Conservation (phyloP, 1,284 basidiomycete species). For the Chiua sp. region DNA sequence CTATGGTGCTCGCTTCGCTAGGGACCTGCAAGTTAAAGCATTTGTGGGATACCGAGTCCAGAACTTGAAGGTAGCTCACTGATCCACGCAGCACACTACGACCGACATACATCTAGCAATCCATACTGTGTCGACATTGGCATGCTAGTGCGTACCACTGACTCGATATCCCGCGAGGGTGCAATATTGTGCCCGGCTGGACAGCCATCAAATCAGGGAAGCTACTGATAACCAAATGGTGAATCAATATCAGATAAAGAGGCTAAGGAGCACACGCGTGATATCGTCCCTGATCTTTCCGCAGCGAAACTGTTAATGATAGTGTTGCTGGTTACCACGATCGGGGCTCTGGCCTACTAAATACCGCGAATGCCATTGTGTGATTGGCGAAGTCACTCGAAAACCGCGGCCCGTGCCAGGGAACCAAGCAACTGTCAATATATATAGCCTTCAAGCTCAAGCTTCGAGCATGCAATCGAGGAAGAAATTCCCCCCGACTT, state of each 20-base stretch:
- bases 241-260: background rate
- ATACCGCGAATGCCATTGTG: too few relatives aligned
- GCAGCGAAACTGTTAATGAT: too few relatives aligned
- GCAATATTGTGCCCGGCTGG: slow-evolving; percentile 23
- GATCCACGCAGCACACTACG: slow-evolving; percentile 40
- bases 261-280: slow-evolving; percentile 36
- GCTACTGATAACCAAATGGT: slow-evolving; percentile 10
- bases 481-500: too few relatives aligned
- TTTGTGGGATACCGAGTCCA: background rate
- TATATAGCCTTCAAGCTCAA: too few relatives aligned
- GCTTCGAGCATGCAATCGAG: too few relatives aligned
- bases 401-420: too few relatives aligned
- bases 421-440: too few relatives aligned
- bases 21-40: background rate
- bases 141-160: slow-evolving; percentile 52
- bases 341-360: too few relatives aligned
- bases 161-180: slow-evolving; percentile 47
- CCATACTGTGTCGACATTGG: slow-evolving; percentile 34
- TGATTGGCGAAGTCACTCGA: too few relatives aligned
- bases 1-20: slow-evolving; percentile 42
- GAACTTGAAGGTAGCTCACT: slow-evolving; percentile 37
- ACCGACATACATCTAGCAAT: slow-evolving; percentile 40
- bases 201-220: slow-evolving; percentile 33
- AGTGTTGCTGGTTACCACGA: too few relatives aligned
- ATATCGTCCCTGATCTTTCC: too few relatives aligned